Percentiles rank a stretch among this genome's conserved stretches.
Evolutionary conservation across 179 eudicot species (phyloP).

Genomic region (Heliamphora pulchella): DNA sequence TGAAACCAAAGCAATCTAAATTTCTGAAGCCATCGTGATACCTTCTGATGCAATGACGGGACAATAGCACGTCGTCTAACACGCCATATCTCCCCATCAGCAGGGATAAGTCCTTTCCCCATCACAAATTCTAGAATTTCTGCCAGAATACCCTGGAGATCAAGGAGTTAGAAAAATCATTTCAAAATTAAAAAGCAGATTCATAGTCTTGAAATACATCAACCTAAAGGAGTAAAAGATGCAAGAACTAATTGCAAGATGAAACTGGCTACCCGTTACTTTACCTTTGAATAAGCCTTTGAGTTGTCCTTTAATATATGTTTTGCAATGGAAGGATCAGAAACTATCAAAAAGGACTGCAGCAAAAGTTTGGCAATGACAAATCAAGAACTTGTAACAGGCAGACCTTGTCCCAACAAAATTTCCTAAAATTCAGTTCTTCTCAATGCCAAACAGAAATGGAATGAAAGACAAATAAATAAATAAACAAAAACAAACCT

Average conservation of each 20-base stretch:
- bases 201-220: conserved; percentile 1
- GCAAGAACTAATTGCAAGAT: neutral
- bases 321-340: conserved; percentile 87
- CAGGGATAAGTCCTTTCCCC: conserved; percentile 99
- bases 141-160: conserved; percentile 70
- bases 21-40: conserved; percentile 18
- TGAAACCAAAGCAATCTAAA: conserved; percentile 2
- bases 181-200: conserved; percentile 2
- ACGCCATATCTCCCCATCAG: conserved; percentile 99
- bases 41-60: conserved; percentile 95
- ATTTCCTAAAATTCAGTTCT: neutral
- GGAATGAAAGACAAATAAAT: neutral
- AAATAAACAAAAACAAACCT: conserved; percentile 44
- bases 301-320: conserved; percentile 84
- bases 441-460: neutral
- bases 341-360: conserved; percentile 94
- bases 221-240: neutral
- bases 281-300: conserved; percentile 90
- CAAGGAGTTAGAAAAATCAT: conserved; percentile 5
- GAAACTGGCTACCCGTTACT: conserved; percentile 8
- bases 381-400: neutral
- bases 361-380: conserved; percentile 15
- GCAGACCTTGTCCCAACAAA: neutral
- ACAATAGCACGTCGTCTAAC: conserved; percentile 87
- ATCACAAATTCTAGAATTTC: conserved; percentile 96